Evolutionary conservation across 257 asterid genomes (phyloP).

Genomic region (Capsicum rhomboideum): DNA sequence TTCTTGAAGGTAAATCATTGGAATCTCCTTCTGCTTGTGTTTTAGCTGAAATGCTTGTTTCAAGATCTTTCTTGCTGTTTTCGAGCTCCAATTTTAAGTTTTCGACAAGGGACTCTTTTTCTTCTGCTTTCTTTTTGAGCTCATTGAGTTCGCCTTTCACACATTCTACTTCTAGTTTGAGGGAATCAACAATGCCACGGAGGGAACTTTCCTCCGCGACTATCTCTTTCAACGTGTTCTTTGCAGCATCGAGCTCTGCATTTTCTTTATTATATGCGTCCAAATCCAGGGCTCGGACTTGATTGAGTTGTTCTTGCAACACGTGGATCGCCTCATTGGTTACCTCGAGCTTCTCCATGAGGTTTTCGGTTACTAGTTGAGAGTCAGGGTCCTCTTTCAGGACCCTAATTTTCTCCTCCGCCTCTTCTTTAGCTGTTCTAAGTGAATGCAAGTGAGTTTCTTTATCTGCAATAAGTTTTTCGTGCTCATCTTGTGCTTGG

Average conservation of each 20-base stretch:
- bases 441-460: slow-evolving; percentile 28
- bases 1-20: slow-evolving; percentile 23
- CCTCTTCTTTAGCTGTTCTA: slow-evolving; percentile 29
- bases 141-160: slow-evolving; percentile 24
- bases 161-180: slow-evolving; percentile 31
- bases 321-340: slow-evolving; percentile 41
- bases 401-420: slow-evolving; percentile 25
- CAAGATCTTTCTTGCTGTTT: slow-evolving; percentile 36
- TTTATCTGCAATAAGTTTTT: slow-evolving; percentile 32
- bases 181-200: slow-evolving; percentile 15
- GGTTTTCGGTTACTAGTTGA: slow-evolving; percentile 10
- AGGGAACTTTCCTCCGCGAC: slow-evolving; percentile 28
- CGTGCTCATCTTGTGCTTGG: slow-evolving; percentile 46
- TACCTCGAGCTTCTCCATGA: slow-evolving; percentile 50
- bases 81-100: slow-evolving; percentile 36
- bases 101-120: slow-evolving; percentile 31
- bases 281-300: slow-evolving; percentile 34
- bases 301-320: slow-evolving; percentile 45
- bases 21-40: slow-evolving; percentile 10
- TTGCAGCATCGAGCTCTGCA: slow-evolving; percentile 39
- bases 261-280: slow-evolving; percentile 11
- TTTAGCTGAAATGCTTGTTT: slow-evolving; percentile 21
- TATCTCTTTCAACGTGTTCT: slow-evolving; percentile 26
- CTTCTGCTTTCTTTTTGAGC: slow-evolving; percentile 20
- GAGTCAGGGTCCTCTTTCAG: slow-evolving; percentile 33